Evolutionary conservation across 2,329 filamentous ascomycete species (phyloP), one percentile per base, ranked within the genome.

Genomic region (Cercospora sesami): DNA sequence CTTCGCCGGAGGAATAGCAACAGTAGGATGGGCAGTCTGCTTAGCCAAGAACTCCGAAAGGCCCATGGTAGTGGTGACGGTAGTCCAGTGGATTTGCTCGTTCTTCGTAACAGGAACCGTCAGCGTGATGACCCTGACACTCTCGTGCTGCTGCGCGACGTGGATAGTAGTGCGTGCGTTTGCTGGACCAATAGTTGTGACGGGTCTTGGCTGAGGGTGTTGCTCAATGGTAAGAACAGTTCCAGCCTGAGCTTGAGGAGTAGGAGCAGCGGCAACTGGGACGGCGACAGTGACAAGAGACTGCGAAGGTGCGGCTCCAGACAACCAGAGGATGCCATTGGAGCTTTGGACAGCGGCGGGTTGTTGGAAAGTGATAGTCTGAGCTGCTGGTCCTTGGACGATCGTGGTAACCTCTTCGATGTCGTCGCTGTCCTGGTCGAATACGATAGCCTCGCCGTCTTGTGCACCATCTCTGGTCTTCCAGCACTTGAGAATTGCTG

Each of bases 401-500:
- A 28, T 28, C 7, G 48, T 30, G 6, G 12, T n/a, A 26, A 16
- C 23, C 5, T 23, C 48, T n/a, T 14, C n/a, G 18, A 14, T n/a
- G 16, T 59, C n/a, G 30, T 59, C 36, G 36, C 36, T 42, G 36
- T 42, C 28, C 0, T 36, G n/a, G 10, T 31, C 55, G 10, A 59
- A 1, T 23, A 59, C 2, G 18, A 59, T 14, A 5, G 16, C 8
- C 36, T 18, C 5, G n/a, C 55, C 55, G 8, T 59, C 30, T 7
- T 36, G 48, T 8, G 48, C 21, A 16, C 48, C 48, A 48, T 63
- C 45, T 5, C 26, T 33, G 9, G n/a, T 58, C 33, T 59, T 59
- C 62, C 53, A 58, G 36, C 62, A 64, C 33, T 48, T 59, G 36
- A 64, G 62, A 9, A 18, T 42, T 1, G 36, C 33, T 6, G 62